Base-by-base conservation (phyloP, 176 grass and related monocot species). In the Lolium rigidum region DNA sequence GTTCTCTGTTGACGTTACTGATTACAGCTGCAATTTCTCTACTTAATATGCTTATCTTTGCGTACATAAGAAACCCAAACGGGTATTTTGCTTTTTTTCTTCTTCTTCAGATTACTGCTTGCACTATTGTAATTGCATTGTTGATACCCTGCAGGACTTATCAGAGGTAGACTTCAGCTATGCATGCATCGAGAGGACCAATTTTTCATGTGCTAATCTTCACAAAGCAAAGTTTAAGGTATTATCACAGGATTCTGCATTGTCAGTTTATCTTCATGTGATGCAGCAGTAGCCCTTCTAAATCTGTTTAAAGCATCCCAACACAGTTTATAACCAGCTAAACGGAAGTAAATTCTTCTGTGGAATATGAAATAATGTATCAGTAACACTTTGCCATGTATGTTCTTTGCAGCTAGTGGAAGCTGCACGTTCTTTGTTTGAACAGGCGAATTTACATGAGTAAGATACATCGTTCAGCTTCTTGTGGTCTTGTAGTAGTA, bases 221-320 rank as follows among this genome's bases (percentile, higher is more conserved):
- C 84, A 92, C 16, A 98, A 98, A 87, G 95, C 91, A 59, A 98
- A 94, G 59, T 95, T 98, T 60, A 92, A 74, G 95, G 95, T 98
- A 93, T 46, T 71, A 13, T 12, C 68, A 71, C 68, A 71, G 59
- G 37, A 57, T 79, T 75, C 7, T 43, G 12, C 39, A 35, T 28
- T 52, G 31, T 38, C 50, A 61, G 21, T 76, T 77, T 80, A 20
- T 25, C 37, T 78, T 9, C 48, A 59, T 79, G 12, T 51, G 37
- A 62, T 85, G 66, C 17, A 56, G 17, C 54, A 56, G 5, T 56
- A 56, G 54, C 17, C 54, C 50, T 20, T 81, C 18, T 18, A 58
- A 58, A 58, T 61, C 3, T 20, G 39, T 65, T 78, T 21, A 48
- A n/a, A 31, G 22, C 39, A 49, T 50, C 77, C 39, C 9, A 51